Percentiles rank a stretch among this genome's conserved stretches.
These are phyloP conservation scores for Aschersonia sp. DNA, from an alignment of 2,329 filamentous ascomycete species.

Conservation along the genomic window DNA sequence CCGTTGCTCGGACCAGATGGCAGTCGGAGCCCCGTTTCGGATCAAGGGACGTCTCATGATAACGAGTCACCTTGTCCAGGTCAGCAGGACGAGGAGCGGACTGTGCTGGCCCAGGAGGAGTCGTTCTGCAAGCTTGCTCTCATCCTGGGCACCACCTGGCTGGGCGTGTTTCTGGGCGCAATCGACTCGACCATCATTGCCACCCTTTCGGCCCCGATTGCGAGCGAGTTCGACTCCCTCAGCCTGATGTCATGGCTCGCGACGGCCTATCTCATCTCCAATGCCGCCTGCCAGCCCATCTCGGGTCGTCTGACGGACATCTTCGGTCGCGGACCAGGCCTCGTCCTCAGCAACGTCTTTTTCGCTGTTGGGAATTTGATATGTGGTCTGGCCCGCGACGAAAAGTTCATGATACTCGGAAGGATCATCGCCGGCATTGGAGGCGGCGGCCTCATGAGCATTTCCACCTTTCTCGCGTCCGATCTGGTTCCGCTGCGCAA, in stretches of 20 bases:
- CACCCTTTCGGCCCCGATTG: slow-evolving; percentile 72
- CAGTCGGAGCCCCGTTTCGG: neutral
- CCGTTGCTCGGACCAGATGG: slow-evolving; percentile 2
- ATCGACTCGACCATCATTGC: slow-evolving; percentile 74
- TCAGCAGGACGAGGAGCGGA: slow-evolving; percentile 25
- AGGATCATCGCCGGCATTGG: slow-evolving; percentile 71
- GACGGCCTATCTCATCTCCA: slow-evolving; percentile 76
- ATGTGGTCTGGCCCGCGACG: slow-evolving; percentile 56
- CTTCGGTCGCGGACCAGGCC: slow-evolving; percentile 63
- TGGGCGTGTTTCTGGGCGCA: slow-evolving; percentile 50
- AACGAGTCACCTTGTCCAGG: slow-evolving; percentile 5
- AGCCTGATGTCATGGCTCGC: slow-evolving; percentile 79
- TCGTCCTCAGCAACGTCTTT: slow-evolving; percentile 67
- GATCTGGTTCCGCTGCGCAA: slow-evolving; percentile 62
- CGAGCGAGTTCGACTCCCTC: slow-evolving; percentile 68
- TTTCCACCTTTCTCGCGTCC: slow-evolving; percentile 52
- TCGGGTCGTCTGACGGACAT: slow-evolving; percentile 81
- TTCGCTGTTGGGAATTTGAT: slow-evolving; percentile 72
- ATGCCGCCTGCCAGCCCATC: slow-evolving; percentile 73
- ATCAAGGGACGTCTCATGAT: neutral
- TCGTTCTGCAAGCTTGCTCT: slow-evolving; percentile 33
- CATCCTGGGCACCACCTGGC: slow-evolving; percentile 39
- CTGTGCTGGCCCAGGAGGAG: slow-evolving; percentile 32
- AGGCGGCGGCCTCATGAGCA: slow-evolving; percentile 65
- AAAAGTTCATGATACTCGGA: slow-evolving; percentile 60